Evolutionary conservation across 768 basidiomycete species (phyloP).

Genomic region (Coprinellus micaceus): DNA sequence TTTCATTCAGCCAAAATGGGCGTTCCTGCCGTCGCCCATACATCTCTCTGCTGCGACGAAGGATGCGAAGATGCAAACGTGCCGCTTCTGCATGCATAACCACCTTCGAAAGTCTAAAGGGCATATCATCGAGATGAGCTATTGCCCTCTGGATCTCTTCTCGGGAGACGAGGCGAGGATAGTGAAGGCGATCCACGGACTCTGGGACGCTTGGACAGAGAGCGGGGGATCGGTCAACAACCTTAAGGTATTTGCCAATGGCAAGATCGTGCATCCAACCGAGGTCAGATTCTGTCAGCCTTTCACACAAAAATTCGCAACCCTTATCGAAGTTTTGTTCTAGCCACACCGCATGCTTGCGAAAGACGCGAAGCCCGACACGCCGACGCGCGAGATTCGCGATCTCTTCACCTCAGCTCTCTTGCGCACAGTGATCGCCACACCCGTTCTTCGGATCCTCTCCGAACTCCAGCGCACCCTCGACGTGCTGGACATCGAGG

Average conservation of each 20-base stretch:
- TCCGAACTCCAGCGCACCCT: conserved; percentile 67
- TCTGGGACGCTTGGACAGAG: conserved; percentile 72
- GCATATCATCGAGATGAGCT: conserved; percentile 40
- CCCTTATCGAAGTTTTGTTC: background rate
- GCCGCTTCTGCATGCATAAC: conserved; percentile 90
- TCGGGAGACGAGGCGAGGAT: conserved; percentile 65
- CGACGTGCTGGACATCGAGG: conserved; percentile 84
- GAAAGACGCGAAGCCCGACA: conserved; percentile 12
- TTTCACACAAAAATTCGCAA: background rate
- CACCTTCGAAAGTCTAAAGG: conserved; percentile 44
- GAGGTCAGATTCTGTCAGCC: conserved; percentile 30
- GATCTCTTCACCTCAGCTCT: conserved; percentile 51
- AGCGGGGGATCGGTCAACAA: conserved; percentile 74
- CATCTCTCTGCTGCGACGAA: conserved; percentile 60
- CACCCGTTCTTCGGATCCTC: conserved; percentile 52
- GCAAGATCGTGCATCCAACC: conserved; percentile 53
- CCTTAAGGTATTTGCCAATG: conserved; percentile 72
- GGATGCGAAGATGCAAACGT: conserved; percentile 62
- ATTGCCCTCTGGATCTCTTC: conserved; percentile 91
- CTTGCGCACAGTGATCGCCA: conserved; percentile 43
- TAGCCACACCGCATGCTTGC: conserved; percentile 29
- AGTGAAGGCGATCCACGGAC: conserved; percentile 54
- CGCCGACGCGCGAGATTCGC: conserved; percentile 31
- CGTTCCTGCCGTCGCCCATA: conserved; percentile 67
- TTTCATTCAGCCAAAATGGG: conserved; percentile 86